phyloP scores from a whole-genome alignment of 805 yeast species.

The Candida golubevii region DNA sequence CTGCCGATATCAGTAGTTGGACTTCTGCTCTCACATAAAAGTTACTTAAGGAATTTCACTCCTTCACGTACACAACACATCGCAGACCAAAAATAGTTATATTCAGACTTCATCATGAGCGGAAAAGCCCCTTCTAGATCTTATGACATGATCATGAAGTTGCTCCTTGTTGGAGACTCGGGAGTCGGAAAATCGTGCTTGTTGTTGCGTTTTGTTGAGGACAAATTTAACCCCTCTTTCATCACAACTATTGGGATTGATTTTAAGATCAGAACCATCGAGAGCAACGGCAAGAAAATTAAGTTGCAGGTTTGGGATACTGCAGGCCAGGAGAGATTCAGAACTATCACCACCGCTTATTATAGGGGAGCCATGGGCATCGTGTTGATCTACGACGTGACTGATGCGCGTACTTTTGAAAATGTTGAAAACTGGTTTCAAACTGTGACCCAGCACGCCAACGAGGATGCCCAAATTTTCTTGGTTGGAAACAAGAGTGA shows the following conservation, averaged over 20 bases:
- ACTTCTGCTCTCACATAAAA: too few relatives aligned
- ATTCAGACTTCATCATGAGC: constrained; percentile 33
- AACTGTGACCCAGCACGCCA: constrained; percentile 94
- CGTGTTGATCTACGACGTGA: constrained; percentile 76
- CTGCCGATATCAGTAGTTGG: too few relatives aligned
- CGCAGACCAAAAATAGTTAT: too few relatives aligned
- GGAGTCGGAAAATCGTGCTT: constrained; percentile 88
- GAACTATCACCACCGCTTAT: constrained; percentile 91
- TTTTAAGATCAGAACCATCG: constrained; percentile 94
- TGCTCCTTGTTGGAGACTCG: constrained; percentile 90
- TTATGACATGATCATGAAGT: constrained; percentile 87
- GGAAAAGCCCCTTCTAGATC: constrained; percentile 65
- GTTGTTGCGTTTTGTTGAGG: constrained; percentile 88
- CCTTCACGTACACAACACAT: too few relatives aligned
- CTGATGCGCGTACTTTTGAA: constrained; percentile 87
- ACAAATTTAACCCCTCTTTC: constrained; percentile 92
- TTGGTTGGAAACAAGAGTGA: constrained; percentile 96
- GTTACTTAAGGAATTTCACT: too few relatives aligned
- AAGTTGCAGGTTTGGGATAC: constrained; percentile 97
- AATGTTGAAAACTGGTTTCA: constrained; percentile 93
- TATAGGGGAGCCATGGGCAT: constrained; percentile 90
- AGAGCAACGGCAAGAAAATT: constrained; percentile 85
- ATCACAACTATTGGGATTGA: constrained; percentile 98
- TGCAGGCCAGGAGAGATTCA: constrained; percentile 95
- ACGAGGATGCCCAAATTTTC: constrained; percentile 90